Evolutionary conservation across 768 basidiomycete species (phyloP).

Genomic region (Boletus insuetus): DNA sequence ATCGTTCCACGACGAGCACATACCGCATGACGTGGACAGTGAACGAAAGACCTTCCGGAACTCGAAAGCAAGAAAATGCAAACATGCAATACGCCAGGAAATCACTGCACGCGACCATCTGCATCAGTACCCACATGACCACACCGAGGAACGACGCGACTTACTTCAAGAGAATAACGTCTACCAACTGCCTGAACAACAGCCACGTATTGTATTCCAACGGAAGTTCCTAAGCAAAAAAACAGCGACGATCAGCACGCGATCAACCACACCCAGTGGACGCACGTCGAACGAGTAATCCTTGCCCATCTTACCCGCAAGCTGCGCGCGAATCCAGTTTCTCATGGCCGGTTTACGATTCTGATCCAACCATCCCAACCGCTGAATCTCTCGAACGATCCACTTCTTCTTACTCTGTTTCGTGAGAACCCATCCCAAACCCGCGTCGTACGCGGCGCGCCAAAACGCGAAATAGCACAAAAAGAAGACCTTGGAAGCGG

Average conservation of each 20-base stretch:
- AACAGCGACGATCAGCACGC: not conserved
- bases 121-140: not conserved
- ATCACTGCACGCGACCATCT: conserved; percentile 53
- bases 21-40: conserved; percentile 77
- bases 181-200: conserved; percentile 92
- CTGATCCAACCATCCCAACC: conserved; percentile 87
- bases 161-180: conserved; percentile 93
- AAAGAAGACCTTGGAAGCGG: conserved; percentile 65
- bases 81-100: conserved; percentile 95
- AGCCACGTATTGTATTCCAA: conserved; percentile 97
- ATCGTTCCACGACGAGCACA: conserved; percentile 7
- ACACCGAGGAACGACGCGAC: conserved; percentile 25
- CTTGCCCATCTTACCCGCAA: conserved; percentile 90
- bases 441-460: conserved; percentile 88
- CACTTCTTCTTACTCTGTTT: conserved; percentile 95
- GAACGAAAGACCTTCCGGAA: conserved; percentile 73
- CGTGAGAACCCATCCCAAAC: conserved; percentile 90
- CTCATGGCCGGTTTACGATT: conserved; percentile 58
- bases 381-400: conserved; percentile 81
- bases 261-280: conserved; percentile 13
- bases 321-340: conserved; percentile 82
- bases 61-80: conserved; percentile 88
- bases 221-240: conserved; percentile 66
- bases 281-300: conserved; percentile 90
- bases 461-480: conserved; percentile 90